Evolutionary conservation across 2,329 filamentous ascomycete species (phyloP), one percentile per base, ranked within the genome.

Genomic region (Tolypocladium paradoxum): DNA sequence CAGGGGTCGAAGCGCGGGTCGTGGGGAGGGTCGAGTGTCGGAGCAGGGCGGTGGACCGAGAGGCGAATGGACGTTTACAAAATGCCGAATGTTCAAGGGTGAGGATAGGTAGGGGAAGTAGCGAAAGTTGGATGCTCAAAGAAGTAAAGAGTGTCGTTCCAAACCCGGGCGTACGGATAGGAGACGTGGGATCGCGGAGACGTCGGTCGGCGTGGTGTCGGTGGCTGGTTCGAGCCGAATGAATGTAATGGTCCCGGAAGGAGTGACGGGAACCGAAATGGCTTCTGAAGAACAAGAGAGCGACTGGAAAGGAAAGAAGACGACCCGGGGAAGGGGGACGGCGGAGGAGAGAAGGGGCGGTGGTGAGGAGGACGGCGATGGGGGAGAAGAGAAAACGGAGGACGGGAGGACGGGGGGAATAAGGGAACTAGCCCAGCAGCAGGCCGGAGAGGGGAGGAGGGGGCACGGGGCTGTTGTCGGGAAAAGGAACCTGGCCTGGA

Each of bases 261-360:
- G 75, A 77, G 73, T 77, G 75, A 73, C 73, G 74, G 74, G 71
- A 64, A 67, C 69, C 70, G 63, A 65, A 62, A 67, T 62, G 66
- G 68, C 68, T 57, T 40, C 18, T 61, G 63, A 68, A 69, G 64
- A 64, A 66, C 68, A 76, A 78, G 75, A 68, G 74, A 78, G 70
- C 69, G 76, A 78, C 74, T 76, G 67, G 50, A 70, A 76, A 70
- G 66, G 67, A 73, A 73, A 69, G 64, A 65, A 71, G 73, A 68
- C 60, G 57, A 58, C 57, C 59, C 58, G 64, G 63, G 60, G 66
- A 65, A 65, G 62, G 61, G 62, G 64, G 64, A 60, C 62, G 64
- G 65, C 64, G 62, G 62, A 54, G 59, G 57, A 60, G 60, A 60
- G 58, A 66, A 69, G 64, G 61, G 61, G 64, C 65, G 67, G 62